Conservation (phyloP, 225 moss, liverwort and hornwort species). For the Climacium dendroides region DNA sequence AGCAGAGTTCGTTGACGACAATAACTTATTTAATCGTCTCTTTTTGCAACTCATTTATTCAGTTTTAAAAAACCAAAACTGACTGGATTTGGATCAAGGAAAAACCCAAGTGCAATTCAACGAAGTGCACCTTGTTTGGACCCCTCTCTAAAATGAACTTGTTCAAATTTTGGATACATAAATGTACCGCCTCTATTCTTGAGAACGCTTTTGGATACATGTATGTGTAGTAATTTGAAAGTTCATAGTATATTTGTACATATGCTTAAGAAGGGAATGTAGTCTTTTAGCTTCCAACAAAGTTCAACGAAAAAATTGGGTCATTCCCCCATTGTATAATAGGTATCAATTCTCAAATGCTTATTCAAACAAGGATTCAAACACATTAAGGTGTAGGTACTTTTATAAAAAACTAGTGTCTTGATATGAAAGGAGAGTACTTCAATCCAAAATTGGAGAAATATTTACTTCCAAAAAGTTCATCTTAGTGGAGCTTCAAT, state of each 20-base stretch:
- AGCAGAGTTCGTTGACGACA: neutral
- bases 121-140: accelerated
- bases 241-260: neutral
- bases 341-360: neutral
- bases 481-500: too few species aligned
- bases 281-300: neutral
- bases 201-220: neutral
- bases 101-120: neutral
- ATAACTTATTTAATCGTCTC: too few species aligned
- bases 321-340: neutral
- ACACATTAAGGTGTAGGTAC: too few species aligned
- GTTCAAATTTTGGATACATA: accelerated
- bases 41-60: neutral
- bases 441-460: accelerated
- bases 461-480: neutral
- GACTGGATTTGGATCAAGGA: neutral
- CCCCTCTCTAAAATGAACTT: accelerated
- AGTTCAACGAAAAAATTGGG: neutral
- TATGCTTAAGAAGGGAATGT: neutral
- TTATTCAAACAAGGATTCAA: too few species aligned
- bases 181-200: neutral
- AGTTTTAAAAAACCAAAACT: neutral
- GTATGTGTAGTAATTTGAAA: neutral
- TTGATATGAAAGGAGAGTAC: neutral
- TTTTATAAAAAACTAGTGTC: too few species aligned